Conservation (phyloP, 805 yeast species). For the Cyberlindnera japonica region DNA sequence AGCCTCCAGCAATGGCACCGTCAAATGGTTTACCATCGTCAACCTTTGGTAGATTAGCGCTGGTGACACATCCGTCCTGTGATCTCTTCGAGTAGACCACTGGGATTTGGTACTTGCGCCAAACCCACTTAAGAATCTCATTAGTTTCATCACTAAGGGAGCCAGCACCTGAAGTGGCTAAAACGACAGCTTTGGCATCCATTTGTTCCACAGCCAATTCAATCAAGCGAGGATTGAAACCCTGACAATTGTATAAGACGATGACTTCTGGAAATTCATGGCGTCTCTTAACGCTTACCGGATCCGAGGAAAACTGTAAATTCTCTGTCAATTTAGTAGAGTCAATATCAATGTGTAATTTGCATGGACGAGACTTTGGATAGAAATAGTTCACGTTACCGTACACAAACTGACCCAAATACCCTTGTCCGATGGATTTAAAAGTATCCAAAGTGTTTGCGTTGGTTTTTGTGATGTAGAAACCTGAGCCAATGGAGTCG, state of each 20-base stretch:
- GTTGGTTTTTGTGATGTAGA: constrained; percentile 65
- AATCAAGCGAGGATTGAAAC: constrained; percentile 47
- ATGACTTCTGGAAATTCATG: constrained; percentile 41
- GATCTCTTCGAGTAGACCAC: constrained; percentile 63
- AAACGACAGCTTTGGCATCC: constrained; percentile 50
- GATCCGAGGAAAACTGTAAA: constrained; percentile 24
- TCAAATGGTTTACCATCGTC: constrained; percentile 32
- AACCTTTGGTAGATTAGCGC: constrained; percentile 21
- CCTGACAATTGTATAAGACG: constrained; percentile 61
- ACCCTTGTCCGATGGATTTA: constrained; percentile 65
- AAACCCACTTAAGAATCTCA: constrained; percentile 37
- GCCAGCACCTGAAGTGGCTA: constrained; percentile 74
- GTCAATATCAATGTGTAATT: constrained; percentile 36
- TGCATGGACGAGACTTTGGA: constrained; percentile 56
- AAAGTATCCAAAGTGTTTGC: constrained; percentile 70
- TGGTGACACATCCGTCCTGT: constrained; percentile 69
- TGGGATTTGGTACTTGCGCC: constrained; percentile 43
- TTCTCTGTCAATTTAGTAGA: constrained; percentile 19
- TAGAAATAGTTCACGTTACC: constrained; percentile 61
- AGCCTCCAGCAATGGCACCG: constrained; percentile 59
- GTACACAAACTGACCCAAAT: constrained; percentile 65
- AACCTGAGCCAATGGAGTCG: constrained; percentile 67
- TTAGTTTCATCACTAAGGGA: constrained; percentile 52
- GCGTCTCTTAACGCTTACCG: constrained; percentile 25
- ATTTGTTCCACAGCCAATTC: constrained; percentile 43